Evolutionary conservation across 768 basidiomycete genomes (phyloP), one percentile per base, ranked within the genome.

Genomic region (Clitopilus passeckerianus): DNA sequence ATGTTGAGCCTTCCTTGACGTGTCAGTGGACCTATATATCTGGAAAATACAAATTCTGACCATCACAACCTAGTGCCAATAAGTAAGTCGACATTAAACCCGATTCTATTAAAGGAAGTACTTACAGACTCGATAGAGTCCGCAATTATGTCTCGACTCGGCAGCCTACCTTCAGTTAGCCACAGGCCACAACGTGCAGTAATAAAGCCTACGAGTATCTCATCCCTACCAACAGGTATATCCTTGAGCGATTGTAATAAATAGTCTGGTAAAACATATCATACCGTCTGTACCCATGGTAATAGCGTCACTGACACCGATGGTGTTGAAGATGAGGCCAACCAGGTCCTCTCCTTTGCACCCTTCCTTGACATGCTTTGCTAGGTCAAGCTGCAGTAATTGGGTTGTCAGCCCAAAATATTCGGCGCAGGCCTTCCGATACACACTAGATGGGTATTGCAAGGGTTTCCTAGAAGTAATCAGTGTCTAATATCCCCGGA

Each of bases 271-370:
- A 30, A 6, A 27, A 20, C 15, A 20, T n/a, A n/a, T 34, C 80
- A 67, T 75, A 86, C 91, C 91, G 22, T 91, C 89, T 24, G 90
- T 92, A 24, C 89, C 90, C 91, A 93, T 93, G 14, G 92, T 93
- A 53, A 94, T 94, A 16, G 86, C 92, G 71, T 94, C 92, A 65
- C 90, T 89, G 64, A 93, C 84, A 59, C 93, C 93, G 57, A 94
- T 84, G 8, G 92, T 93, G 66, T 90, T 93, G 72, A 93, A 93
- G 34, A 86, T 87, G 41, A 94, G 74, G 1, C 92, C 93, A 46
- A 94, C 85, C 35, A 94, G 77, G 43, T 85, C 90, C 65, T 93
- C 91, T 60, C 88, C 83, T 64, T 82, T 80, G 72, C 92, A 94
- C 12, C 91, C 93, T 59, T 88, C 82, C 70, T 94, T 94, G 65